Base-by-base conservation (phyloP, 2,329 filamentous ascomycete genomes). In the Neonectria faginata region DNA sequence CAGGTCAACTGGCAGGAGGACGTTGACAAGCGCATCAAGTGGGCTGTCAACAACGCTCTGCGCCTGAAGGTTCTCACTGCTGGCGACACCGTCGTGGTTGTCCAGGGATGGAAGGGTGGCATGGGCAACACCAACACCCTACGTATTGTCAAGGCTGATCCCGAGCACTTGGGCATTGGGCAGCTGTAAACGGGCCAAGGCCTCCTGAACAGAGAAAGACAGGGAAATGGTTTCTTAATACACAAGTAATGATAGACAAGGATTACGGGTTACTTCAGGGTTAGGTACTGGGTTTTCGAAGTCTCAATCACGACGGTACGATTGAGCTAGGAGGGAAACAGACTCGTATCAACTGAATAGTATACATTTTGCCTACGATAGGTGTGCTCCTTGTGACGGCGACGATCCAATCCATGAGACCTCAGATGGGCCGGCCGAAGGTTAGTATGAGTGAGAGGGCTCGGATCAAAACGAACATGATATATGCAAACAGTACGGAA, bases 1-100 rank as follows among this genome's bases (percentile, higher is more conserved):
- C 88, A 91, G 81, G 89, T 91, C 76, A 94, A 97, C 83, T 99
- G 96, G 96, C 96, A 99, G 85, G 94, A 98, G 86, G 95, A 99
- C 82, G 96, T 99, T 74, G 96, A 99, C 84, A 89, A 91, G 79
- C 93, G 96, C 78, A 93, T 99, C 82, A 97, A 95, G 88, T 99
- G 95, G 94, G 96, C 93, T 79, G 93, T 99, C 79, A 85, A 88
- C 79, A 89, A 94, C 79, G 96, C 93, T 74, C 88, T 97, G 76
- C 89, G 91, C 82, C 91, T 99, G 68, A 89, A 89, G 73, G 88
- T 94, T 53, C 84, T 97, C 67, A 86, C 83, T 77, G 83, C 88
- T 77, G 91, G 90, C 70, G 92, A 94, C 77, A 88, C 89, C 33
- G 89, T 96, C 60, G 88, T 96, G 67, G 93, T 94, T 72, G 92